phyloP scores from a whole-genome alignment of 805 yeast species.

The Lachancea dasiensis region DNA sequence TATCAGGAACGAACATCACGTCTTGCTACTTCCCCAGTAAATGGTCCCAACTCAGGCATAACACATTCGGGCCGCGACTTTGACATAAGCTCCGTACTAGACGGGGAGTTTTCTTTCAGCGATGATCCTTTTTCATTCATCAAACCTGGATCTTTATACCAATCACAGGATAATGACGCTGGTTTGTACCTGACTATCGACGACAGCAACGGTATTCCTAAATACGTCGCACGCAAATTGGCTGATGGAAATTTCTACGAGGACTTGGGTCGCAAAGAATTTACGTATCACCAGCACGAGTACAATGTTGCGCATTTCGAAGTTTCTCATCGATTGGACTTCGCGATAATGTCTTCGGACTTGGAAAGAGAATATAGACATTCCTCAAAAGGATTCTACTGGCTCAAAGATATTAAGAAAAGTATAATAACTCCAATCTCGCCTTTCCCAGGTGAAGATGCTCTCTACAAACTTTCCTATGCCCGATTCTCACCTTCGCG shows the following conservation, averaged over 20 bases:
- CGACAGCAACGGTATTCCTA: conserved; percentile 10
- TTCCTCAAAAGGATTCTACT: conserved; percentile 55
- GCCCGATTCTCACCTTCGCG: conserved; percentile 60
- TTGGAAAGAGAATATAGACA: conserved; percentile 55
- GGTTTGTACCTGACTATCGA: conserved; percentile 36
- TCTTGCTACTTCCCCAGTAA: no score
- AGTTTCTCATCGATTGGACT: conserved; percentile 41
- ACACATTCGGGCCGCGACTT: conserved; percentile 12
- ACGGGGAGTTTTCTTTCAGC: conserved; percentile 23
- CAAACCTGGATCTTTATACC: conserved; percentile 18
- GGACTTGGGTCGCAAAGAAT: conserved; percentile 27
- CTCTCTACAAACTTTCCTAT: conserved; percentile 32
- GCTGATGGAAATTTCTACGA: conserved; percentile 20
- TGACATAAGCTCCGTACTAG: conserved; percentile 19
- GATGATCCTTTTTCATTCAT: conserved; percentile 25
- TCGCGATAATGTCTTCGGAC: conserved; percentile 54
- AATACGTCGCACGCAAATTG: conserved; percentile 31
- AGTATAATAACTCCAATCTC: conserved; percentile 32
- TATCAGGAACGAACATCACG: background rate
- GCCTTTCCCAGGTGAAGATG: conserved; percentile 18
- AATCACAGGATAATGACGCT: conserved; percentile 35
- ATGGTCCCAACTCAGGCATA: no score
- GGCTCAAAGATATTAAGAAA: conserved; percentile 48
- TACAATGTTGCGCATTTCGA: conserved; percentile 38
- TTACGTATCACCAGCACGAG: conserved; percentile 38